Evolutionary conservation across 2,329 filamentous ascomycete species (phyloP), one percentile per base, ranked within the genome.

Genomic region (Aspergillus novoparasiticus): DNA sequence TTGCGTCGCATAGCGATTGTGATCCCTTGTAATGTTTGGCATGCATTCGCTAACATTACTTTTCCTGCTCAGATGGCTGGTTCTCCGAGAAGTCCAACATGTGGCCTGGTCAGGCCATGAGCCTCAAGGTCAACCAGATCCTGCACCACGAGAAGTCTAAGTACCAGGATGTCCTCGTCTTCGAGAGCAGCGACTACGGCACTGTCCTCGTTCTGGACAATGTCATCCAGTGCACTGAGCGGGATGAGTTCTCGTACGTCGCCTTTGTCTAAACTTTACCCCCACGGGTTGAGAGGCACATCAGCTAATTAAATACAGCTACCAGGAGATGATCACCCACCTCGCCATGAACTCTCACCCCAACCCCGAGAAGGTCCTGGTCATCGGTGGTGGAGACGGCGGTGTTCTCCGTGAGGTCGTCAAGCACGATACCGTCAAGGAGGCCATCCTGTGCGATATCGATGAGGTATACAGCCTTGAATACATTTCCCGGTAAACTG

Each of bases 291-390:
- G 51, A 8, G 30, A 53, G 11, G 16, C n/a, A 23, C 21, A 10
- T 23, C 51, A 34, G 21, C 51, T 4, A 51, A 34, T 41, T 34
- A 14, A 34, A 32, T 9, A 32, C 68, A 86, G 84, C 74, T 97
- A 97, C 89, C 95, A 99, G 86, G 95, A 99, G 88, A 99, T 99
- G 95, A 99, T 99, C 82, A 94, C 94, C 73, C 93, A 99, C 83
- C 87, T 99, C 71, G 95, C 93, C 82, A 93, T 99, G 90, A 95
- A 96, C 88, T 93, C 94, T 59, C 95, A 99, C 88, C 95, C 95
- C 72, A 89, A 96, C 86, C 95, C 95, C 77, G 95, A 98, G 89
- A 96, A 94, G 83, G 95, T 99, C 59, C 89, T 99, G 63, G 95
- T 99, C 80, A 98, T 99, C 76, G 95, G 95, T 69, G 95, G 95